Evolutionary conservation across 73 alveolate species (phyloP).

Genomic region (Tetrahymena elliotti): DNA sequence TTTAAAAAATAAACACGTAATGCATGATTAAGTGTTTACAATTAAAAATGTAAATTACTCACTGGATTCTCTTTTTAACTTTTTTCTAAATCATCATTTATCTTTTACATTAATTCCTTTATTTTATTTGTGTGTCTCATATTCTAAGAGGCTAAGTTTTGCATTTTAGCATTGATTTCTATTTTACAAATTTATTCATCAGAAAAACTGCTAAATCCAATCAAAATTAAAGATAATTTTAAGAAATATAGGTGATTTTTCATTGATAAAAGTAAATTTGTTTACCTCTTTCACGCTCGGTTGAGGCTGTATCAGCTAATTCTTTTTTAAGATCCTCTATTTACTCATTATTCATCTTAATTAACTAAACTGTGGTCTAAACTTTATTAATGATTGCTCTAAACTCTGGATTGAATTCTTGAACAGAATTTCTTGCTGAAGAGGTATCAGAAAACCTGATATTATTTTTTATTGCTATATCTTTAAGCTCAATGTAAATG

Average conservation of each 20-base stretch:
- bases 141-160: not conserved
- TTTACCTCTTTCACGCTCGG: not conserved
- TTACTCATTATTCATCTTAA: not conserved
- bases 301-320: not conserved
- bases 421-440: not conserved
- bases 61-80: not conserved
- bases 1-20: not conserved
- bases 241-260: too few species aligned
- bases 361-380: not conserved
- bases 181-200: not conserved
- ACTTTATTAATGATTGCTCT: not conserved
- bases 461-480: not conserved
- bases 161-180: not conserved
- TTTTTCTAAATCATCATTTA: not conserved
- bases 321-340: not conserved
- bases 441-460: not conserved
- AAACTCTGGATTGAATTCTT: not conserved
- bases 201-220: too few species aligned
- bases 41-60: not conserved
- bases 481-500: not conserved
- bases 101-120: not conserved
- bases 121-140: not conserved
- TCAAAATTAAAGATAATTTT: too few species aligned
- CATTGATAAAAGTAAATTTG: not conserved
- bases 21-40: not conserved